Evolutionary conservation across 2,329 filamentous ascomycete genomes (phyloP).

Genomic region (Epichloe aotearoae): DNA sequence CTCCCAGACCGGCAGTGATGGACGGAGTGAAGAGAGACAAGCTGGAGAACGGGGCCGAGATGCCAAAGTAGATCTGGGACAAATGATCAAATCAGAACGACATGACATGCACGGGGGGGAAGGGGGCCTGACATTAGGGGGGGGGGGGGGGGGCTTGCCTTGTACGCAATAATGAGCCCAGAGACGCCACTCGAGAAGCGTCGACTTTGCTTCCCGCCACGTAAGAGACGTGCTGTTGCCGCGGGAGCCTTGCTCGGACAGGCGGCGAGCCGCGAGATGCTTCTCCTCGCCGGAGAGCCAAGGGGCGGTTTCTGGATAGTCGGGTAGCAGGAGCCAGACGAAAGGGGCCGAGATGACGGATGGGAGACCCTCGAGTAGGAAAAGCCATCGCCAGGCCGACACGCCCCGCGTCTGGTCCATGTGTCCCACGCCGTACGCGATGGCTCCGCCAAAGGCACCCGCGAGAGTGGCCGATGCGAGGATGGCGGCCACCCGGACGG

Average conservation of each 20-base stretch:
- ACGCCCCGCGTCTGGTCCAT: constrained; percentile 52
- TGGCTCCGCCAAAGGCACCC: constrained; percentile 59
- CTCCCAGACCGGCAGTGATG: constrained; percentile 39
- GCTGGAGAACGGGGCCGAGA: constrained; percentile 42
- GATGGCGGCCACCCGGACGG: constrained; percentile 55
- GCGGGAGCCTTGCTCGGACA: constrained; percentile 35
- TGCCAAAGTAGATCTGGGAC: constrained; percentile 29
- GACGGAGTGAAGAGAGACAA: constrained; percentile 50
- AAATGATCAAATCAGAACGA: too few relatives aligned
- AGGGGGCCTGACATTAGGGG: too few relatives aligned
- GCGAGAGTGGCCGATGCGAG: constrained; percentile 57
- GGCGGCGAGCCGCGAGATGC: constrained; percentile 33
- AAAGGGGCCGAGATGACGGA: constrained; percentile 49
- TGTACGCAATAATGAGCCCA: constrained; percentile 47
- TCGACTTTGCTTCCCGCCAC: constrained; percentile 56
- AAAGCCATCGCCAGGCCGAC: constrained; percentile 56
- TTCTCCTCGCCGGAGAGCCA: constrained; percentile 50
- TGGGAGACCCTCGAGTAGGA: constrained; percentile 49
- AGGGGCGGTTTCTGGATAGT: constrained; percentile 50
- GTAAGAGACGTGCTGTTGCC: constrained; percentile 49
- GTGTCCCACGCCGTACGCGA: constrained; percentile 59
- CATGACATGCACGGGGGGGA: too few relatives aligned
- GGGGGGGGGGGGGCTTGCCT: too few relatives aligned
- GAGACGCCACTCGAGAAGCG: constrained; percentile 50
- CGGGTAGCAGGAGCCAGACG: constrained; percentile 55